Conservation (phyloP, 371 early-diverging fungal genomes). For the Rhizopus sp. region DNA sequence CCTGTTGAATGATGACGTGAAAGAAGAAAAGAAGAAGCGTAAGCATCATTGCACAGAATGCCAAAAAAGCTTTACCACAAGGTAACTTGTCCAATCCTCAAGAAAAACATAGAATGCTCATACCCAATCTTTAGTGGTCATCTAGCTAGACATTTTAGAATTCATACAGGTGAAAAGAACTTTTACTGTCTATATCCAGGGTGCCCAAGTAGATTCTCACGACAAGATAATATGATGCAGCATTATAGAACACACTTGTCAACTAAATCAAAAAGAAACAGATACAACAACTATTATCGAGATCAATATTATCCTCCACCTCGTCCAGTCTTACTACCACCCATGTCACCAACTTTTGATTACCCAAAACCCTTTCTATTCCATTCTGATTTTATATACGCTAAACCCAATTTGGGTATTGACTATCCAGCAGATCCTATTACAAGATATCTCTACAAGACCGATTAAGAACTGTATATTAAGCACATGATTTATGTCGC, state of each 20-base stretch:
- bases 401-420: neutral
- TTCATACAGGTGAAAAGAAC: slow-evolving; percentile 91
- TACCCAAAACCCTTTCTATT: neutral
- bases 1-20: slow-evolving; percentile 35
- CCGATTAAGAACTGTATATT: neutral
- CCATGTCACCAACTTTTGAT: neutral
- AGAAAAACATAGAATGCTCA: neutral
- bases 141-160: slow-evolving; percentile 85
- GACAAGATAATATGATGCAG: slow-evolving; percentile 91
- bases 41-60: slow-evolving; percentile 57
- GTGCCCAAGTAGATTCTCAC: slow-evolving; percentile 83
- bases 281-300: slow-evolving; percentile 4
- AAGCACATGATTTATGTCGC: no score
- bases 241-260: slow-evolving; percentile 82
- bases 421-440: neutral
- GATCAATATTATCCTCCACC: slow-evolving; percentile 13
- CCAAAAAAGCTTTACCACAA: slow-evolving; percentile 63
- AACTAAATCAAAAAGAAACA: slow-evolving; percentile 54
- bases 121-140: slow-evolving; percentile 60
- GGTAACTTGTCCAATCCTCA: slow-evolving; percentile 26
- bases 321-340: neutral
- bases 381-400: neutral
- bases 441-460: neutral
- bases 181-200: slow-evolving; percentile 77
- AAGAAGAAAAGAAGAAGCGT: slow-evolving; percentile 28